Evolutionary conservation across 345 rosid species (phyloP), one percentile per base, ranked within the genome.

Genomic region (Hibiscus mutabilis): DNA sequence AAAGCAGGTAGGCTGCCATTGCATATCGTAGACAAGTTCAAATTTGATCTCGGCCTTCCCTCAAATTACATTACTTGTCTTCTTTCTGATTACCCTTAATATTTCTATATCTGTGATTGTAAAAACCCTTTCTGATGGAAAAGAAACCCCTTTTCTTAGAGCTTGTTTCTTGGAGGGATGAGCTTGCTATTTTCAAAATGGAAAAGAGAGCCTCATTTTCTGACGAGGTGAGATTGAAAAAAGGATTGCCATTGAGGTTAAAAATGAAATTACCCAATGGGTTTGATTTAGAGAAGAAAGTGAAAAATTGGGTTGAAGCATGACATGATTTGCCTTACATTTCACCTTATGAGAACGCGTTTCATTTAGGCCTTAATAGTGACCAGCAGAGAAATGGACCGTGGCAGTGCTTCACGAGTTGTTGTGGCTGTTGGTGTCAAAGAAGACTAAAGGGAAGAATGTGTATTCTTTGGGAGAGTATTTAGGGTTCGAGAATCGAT

Each of bases 281-380:
- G 52, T 89, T 86, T 29, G 88, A 83, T 58, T 80, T 93, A 56
- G 78, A 82, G 78, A 88, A 86, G 73, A 84, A 80, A 24, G 85
- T 91, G 12, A 83, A 57, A 60, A 76, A 86, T 74, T 93, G 98
- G 98, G 83, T 91, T 5, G 89, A 88, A 1, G 70, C 81, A 35
- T 93, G 93, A 96, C 98, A 91, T 70, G 76, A 82, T 42, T 81
- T 91, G 76, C 98, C 97, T 0, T 91, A 89, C 79, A 77, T 89
- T 33, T 93, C 98, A 0, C 93, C 97, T 0, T 93, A 70, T 22
- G 73, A 57, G 15, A 55, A 69, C 13, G 62, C 72, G 14, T 69
- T 69, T 35, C 63, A 69, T 69, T 78, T 93, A 65, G 82, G 81
- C 5, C 84, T 88, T 0, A 69, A 29, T n/a, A 81, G 89, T 22